phyloP scores from a whole-genome alignment of 352 stramenopile genomes.

The Phytopythium cucurbitacearum region DNA sequence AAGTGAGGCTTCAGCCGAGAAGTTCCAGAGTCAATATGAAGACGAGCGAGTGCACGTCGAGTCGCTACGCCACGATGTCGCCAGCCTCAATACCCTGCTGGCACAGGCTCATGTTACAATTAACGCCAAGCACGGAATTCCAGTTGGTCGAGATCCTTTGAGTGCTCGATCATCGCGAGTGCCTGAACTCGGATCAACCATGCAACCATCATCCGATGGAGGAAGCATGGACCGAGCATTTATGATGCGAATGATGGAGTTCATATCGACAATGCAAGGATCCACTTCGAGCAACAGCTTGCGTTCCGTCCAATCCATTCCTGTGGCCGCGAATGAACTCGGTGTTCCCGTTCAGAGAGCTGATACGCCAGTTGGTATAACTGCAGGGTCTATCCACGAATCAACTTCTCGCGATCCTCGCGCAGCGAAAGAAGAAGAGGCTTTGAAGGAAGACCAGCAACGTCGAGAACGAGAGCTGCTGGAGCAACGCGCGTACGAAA shows the following conservation, averaged over 20 bases:
- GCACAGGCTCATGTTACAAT: constrained; percentile 54
- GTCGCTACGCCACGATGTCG: constrained; percentile 60
- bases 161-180: too few species aligned
- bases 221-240: constrained; percentile 27
- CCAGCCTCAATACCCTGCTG: constrained; percentile 55
- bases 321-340: too few species aligned
- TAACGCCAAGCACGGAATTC: constrained; percentile 24
- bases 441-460: constrained; percentile 29
- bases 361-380: not conserved
- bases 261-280: constrained; percentile 29
- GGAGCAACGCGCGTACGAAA: constrained; percentile 48
- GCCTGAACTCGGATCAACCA: not conserved
- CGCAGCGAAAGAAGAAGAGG: constrained; percentile 4
- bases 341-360: not conserved
- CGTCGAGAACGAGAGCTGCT: constrained; percentile 40
- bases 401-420: not conserved
- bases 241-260: constrained; percentile 67
- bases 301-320: too few species aligned
- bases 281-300: too few species aligned
- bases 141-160: too few species aligned
- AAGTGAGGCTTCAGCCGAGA: constrained; percentile 44
- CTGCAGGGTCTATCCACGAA: not conserved
- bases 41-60: constrained; percentile 75
- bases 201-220: not conserved
- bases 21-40: constrained; percentile 69